These are phyloP conservation scores for Aspergillus carlsbadensis DNA, from an alignment of 495 filamentous ascomycete species.

Conservation along the genomic window DNA sequence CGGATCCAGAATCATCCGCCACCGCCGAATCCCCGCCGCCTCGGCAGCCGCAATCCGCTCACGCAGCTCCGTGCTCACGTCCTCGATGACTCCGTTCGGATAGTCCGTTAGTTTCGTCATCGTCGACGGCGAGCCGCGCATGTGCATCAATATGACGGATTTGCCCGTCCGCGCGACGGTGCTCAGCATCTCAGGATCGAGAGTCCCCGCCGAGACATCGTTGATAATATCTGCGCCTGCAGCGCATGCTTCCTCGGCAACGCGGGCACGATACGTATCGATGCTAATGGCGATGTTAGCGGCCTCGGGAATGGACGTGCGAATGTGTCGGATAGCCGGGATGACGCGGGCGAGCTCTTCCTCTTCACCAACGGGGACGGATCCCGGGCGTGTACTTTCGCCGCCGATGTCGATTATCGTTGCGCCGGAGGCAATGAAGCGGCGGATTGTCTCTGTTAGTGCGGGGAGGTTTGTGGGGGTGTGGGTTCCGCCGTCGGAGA, in stretches of 20 bases:
- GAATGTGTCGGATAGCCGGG: slow-evolving; percentile 73
- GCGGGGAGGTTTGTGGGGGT: slow-evolving; percentile 34
- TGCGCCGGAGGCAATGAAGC: slow-evolving; percentile 64
- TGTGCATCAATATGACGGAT: slow-evolving; percentile 90
- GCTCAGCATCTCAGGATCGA: slow-evolving; percentile 80
- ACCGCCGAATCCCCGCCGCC: slow-evolving; percentile 77
- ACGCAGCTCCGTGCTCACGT: slow-evolving; percentile 67
- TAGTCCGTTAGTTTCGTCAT: slow-evolving; percentile 74
- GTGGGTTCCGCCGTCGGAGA: slow-evolving; percentile 84
- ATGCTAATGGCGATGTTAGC: slow-evolving; percentile 70
- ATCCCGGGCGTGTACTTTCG: slow-evolving; percentile 82
- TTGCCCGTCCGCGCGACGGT: slow-evolving; percentile 78
- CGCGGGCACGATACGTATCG: slow-evolving; percentile 86
- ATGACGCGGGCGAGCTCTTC: slow-evolving; percentile 80
- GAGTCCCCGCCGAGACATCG: slow-evolving; percentile 80
- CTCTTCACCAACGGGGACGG: slow-evolving; percentile 58
- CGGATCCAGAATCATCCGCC: slow-evolving; percentile 94
- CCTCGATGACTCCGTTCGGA: slow-evolving; percentile 68
- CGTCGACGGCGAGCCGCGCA: slow-evolving; percentile 82
- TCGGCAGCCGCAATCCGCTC: slow-evolving; percentile 74
- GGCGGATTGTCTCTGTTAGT: slow-evolving; percentile 50
- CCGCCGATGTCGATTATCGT: slow-evolving; percentile 91
- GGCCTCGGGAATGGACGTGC: slow-evolving; percentile 58
- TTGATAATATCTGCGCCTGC: slow-evolving; percentile 94
- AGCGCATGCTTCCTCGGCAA: slow-evolving; percentile 75